A percentile compares a stretch with the other conserved stretches of the same genome.
Evolutionary conservation across 176 grass and related monocot genomes (phyloP).

Genomic region (Phoenix roebelenii): DNA sequence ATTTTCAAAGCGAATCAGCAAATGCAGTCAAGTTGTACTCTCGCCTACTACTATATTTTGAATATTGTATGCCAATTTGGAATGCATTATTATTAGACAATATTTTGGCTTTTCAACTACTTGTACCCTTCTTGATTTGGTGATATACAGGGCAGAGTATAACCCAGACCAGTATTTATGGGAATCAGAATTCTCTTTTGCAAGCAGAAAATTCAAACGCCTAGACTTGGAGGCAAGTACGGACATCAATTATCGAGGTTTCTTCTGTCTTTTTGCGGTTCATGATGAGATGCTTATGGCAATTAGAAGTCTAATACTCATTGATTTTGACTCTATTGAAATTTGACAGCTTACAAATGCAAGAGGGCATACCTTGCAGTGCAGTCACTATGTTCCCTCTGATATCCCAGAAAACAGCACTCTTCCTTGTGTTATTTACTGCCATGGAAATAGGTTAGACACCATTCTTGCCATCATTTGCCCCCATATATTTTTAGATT

Average conservation of each 20-base stretch:
- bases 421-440: constrained; percentile 97
- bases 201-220: constrained; percentile 83
- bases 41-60: no score
- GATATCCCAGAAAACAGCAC: constrained; percentile 52
- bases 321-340: constrained; percentile 10
- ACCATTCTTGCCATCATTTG: no score
- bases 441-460: constrained; percentile 89
- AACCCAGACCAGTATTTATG: constrained; percentile 98
- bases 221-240: constrained; percentile 99
- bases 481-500: no score
- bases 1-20: no score
- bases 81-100: background rate
- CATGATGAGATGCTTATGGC: background rate
- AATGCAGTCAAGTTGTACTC: no score
- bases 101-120: background rate
- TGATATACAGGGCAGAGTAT: constrained; percentile 85
- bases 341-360: constrained; percentile 66
- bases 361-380: constrained; percentile 80
- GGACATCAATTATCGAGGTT: constrained; percentile 39
- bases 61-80: no score
- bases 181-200: constrained; percentile 92
- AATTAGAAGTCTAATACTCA: background rate
- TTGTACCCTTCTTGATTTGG: background rate
- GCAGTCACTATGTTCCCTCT: constrained; percentile 96
- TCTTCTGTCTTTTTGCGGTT: constrained; percentile 27